Conservation (phyloP, 176 grass and related monocot genomes). For the Aegilops bicornis region DNA sequence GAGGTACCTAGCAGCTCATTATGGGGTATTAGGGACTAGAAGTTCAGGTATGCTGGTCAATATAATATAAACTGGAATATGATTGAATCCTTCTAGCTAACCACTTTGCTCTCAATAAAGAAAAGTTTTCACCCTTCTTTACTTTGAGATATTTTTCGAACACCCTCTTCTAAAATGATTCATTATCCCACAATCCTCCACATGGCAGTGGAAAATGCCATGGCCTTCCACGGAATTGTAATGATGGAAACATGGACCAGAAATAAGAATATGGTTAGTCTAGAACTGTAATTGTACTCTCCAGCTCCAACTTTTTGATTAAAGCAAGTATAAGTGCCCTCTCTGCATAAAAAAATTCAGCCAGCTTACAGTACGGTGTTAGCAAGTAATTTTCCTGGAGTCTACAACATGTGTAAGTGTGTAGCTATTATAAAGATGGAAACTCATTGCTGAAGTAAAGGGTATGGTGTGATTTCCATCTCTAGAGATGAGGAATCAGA, state of each 20-base stretch:
- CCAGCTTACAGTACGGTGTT: not conserved
- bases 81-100: constrained; percentile 88
- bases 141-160: constrained; percentile 66
- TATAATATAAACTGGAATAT: constrained; percentile 80
- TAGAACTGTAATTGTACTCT: constrained; percentile 88
- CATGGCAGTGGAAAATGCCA: constrained; percentile 72
- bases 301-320: constrained; percentile 23
- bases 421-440: not conserved
- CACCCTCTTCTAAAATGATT: constrained; percentile 74
- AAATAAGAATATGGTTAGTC: constrained; percentile 81
- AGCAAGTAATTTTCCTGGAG: not conserved
- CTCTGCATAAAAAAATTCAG: constrained; percentile 43
- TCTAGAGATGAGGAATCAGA: not conserved
- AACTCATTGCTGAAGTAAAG: not conserved
- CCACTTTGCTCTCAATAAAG: constrained; percentile 12
- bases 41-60: constrained; percentile 61
- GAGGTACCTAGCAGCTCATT: constrained; percentile 69
- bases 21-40: constrained; percentile 55
- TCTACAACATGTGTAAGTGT: not conserved
- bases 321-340: constrained; percentile 71
- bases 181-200: constrained; percentile 79
- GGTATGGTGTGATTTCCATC: not conserved
- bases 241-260: constrained; percentile 60
- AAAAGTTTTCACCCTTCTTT: constrained; percentile 30
- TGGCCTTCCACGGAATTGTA: constrained; percentile 42